phyloP scores from a whole-genome alignment of 2,329 filamentous ascomycete genomes.

The Aspergillus hortae region DNA sequence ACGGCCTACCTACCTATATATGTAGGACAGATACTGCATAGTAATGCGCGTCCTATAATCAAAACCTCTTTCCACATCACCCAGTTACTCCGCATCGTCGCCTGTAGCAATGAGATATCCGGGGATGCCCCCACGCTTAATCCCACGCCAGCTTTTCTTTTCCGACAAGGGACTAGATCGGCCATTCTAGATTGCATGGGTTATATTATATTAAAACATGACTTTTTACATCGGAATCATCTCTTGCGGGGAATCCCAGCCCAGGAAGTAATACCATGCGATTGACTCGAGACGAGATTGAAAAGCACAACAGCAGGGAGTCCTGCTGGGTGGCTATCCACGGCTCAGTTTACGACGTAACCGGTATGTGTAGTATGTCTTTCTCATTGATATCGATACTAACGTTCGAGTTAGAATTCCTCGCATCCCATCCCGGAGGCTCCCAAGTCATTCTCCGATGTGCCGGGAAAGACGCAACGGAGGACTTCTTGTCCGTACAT shows the following conservation, averaged over 20 bases:
- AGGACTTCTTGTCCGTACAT: slow-evolving; percentile 34
- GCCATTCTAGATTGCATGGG: too few species aligned
- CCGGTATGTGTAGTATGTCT: slow-evolving; percentile 21
- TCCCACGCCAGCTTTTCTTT: neutral
- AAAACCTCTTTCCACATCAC: too few species aligned
- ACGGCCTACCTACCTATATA: too few species aligned
- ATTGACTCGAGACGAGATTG: slow-evolving; percentile 49
- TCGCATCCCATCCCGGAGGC: slow-evolving; percentile 33
- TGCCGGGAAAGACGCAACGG: slow-evolving; percentile 34
- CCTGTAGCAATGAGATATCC: neutral
- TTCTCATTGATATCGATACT: neutral
- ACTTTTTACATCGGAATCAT: neutral
- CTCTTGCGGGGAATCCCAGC: neutral
- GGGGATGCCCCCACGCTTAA: slow-evolving; percentile 10
- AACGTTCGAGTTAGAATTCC: slow-evolving; percentile 22
- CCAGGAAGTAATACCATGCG: slow-evolving; percentile 7
- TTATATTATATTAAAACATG: too few species aligned
- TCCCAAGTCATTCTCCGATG: slow-evolving; percentile 29
- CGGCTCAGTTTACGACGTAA: slow-evolving; percentile 51
- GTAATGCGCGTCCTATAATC: too few species aligned
- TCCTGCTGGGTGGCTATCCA: slow-evolving; percentile 54
- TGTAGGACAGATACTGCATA: too few species aligned
- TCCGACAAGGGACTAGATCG: neutral
- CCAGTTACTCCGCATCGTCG: neutral
- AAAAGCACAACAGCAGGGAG: slow-evolving; percentile 45